A percentile compares a stretch with the other conserved stretches of the same genome.
Evolutionary conservation across 805 yeast species (phyloP).

Genomic region (Candida easanensis): DNA sequence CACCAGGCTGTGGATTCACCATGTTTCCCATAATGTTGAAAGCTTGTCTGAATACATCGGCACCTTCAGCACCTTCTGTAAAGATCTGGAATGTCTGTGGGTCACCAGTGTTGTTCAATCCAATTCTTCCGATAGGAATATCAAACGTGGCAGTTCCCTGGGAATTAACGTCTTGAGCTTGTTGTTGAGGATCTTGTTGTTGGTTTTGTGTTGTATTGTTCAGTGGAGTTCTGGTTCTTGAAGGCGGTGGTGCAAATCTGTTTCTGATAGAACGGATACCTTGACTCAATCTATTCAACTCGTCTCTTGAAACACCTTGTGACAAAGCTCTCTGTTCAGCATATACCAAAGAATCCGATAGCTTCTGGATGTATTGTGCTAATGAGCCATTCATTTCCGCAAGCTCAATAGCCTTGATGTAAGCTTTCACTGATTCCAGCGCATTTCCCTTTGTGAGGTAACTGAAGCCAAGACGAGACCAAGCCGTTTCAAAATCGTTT

Average conservation of each 20-base stretch:
- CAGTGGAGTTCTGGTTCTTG: neutral
- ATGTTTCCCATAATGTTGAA: slow-evolving; percentile 10
- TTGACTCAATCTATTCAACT: slow-evolving; percentile 6
- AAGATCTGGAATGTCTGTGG: slow-evolving; percentile 8
- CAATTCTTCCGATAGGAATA: neutral
- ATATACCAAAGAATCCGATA: slow-evolving; percentile 14
- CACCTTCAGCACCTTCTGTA: slow-evolving; percentile 7
- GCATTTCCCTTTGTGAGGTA: slow-evolving; percentile 36
- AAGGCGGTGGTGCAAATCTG: neutral
- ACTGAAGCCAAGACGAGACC: slow-evolving; percentile 37
- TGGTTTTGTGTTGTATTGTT: neutral
- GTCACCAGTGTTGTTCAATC: neutral
- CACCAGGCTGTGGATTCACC: neutral
- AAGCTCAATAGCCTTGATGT: slow-evolving; percentile 33
- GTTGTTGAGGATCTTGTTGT: neutral
- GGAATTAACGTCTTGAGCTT: too few species aligned
- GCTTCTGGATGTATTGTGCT: slow-evolving; percentile 16
- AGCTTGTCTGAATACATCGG: slow-evolving; percentile 12
- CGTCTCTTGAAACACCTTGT: slow-evolving; percentile 13
- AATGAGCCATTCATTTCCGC: slow-evolving; percentile 15
- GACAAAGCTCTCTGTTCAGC: slow-evolving; percentile 20
- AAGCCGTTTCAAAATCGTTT: slow-evolving; percentile 37
- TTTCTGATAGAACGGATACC: slow-evolving; percentile 10
- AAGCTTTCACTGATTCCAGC: slow-evolving; percentile 33
- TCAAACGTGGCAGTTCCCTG: neutral